These are phyloP conservation scores for Leccinum ochraceum DNA, from an alignment of 768 basidiomycete genomes.

Conservation along the genomic window DNA sequence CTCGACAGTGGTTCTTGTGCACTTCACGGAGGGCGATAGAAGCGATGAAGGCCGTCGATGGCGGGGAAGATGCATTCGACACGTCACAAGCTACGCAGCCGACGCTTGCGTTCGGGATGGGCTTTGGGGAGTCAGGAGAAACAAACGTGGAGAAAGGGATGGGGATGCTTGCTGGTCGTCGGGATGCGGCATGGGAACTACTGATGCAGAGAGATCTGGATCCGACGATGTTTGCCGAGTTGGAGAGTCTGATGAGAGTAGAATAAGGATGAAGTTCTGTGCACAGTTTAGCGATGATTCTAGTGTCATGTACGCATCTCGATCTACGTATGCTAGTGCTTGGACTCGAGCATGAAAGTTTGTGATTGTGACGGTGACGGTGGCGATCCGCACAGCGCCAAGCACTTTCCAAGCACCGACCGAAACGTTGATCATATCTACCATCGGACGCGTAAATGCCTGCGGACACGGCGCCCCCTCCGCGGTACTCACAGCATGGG, in stretches of 20 bases:
- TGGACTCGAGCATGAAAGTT: not conserved
- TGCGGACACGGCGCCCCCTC: conserved; percentile 53
- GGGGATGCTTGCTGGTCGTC: conserved; percentile 71
- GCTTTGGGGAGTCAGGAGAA: conserved; percentile 75
- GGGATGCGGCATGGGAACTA: conserved; percentile 70
- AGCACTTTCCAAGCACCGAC: not conserved
- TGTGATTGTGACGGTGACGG: not conserved
- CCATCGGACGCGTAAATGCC: conserved; percentile 18
- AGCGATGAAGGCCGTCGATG: conserved; percentile 77
- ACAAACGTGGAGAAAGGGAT: conserved; percentile 66
- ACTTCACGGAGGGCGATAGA: conserved; percentile 71
- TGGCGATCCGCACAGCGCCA: conserved; percentile 12
- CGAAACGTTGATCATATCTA: conserved; percentile 4
- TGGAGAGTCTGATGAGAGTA: conserved; percentile 77
- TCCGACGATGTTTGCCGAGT: conserved; percentile 69
- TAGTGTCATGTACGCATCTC: conserved; percentile 8
- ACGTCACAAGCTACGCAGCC: conserved; percentile 57
- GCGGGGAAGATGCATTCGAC: conserved; percentile 73
- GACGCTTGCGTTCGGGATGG: conserved; percentile 81
- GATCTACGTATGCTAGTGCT: conserved; percentile 1
- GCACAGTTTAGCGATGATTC: conserved; percentile 7
- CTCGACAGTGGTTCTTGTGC: conserved; percentile 52
- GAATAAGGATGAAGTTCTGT: conserved; percentile 41
- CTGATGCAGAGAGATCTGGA: conserved; percentile 75
- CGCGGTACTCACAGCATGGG: conserved; percentile 59